These are phyloP conservation scores for Naganishia randhawae DNA, from an alignment of 768 basidiomycete species.

Conservation along the genomic window DNA sequence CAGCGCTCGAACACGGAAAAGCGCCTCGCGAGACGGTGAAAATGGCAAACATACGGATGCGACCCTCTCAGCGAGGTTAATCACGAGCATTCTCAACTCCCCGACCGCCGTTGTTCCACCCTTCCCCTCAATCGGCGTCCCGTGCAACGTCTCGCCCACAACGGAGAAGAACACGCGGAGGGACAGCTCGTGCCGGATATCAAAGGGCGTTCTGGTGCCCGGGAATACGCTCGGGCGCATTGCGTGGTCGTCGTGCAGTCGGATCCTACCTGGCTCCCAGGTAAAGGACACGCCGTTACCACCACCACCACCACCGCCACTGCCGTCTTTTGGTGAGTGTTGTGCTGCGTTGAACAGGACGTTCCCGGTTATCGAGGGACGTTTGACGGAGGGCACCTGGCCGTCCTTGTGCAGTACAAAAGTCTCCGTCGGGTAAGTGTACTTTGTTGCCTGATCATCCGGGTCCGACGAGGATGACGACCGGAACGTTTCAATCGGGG, in stretches of 20 bases:
- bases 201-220: background rate
- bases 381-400: background rate
- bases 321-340: too few relatives aligned
- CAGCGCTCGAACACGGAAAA: too few relatives aligned
- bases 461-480: background rate
- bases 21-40: background rate
- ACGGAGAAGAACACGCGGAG: conserved; percentile 1
- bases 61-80: background rate
- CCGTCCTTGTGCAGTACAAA: conserved; percentile 2
- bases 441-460: background rate
- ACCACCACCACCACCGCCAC: too few relatives aligned
- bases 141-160: background rate
- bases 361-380: background rate
- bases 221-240: background rate
- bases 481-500: background rate
- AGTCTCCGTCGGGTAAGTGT: background rate
- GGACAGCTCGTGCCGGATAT: background rate
- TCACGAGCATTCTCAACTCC: background rate
- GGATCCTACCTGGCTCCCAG: background rate
- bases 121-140: background rate
- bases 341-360: background rate
- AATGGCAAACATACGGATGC: background rate
- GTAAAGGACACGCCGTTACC: too few relatives aligned
- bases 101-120: background rate
- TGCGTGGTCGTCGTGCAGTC: background rate